A percentile compares a stretch with the other conserved stretches of the same genome.
Evolutionary conservation across 176 grass and related monocot genomes (phyloP).

Genomic region (Cocos nucifera): DNA sequence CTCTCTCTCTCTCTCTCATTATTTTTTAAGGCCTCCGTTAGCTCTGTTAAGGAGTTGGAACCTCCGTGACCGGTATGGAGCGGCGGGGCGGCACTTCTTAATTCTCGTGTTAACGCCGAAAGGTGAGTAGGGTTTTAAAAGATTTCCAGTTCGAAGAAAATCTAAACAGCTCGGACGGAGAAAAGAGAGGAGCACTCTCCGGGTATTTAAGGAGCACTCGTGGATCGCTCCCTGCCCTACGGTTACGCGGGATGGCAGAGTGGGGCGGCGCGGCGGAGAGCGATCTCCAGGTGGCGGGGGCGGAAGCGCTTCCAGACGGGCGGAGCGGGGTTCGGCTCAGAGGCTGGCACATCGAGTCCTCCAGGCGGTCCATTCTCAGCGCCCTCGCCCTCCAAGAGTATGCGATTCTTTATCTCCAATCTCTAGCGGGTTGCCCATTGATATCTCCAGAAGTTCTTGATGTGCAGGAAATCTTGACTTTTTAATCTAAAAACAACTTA

Average conservation of each 20-base stretch:
- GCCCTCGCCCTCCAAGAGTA: constrained; percentile 54
- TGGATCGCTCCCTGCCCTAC: too few relatives aligned
- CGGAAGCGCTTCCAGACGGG: constrained; percentile 33
- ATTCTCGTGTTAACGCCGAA: too few relatives aligned
- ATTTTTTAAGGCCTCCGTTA: too few relatives aligned
- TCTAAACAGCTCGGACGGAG: too few relatives aligned
- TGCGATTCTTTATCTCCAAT: neutral
- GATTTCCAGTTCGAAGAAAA: too few relatives aligned
- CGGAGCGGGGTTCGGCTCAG: constrained; percentile 44
- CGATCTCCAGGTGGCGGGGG: constrained; percentile 64
- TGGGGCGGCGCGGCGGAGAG: constrained; percentile 57
- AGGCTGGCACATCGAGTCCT: constrained; percentile 63
- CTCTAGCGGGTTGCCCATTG: neutral
- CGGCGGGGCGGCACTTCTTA: too few relatives aligned
- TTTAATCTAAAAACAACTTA: neutral
- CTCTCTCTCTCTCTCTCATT: too few relatives aligned
- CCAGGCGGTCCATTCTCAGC: constrained; percentile 70
- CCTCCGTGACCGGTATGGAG: too few relatives aligned
- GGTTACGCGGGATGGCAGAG: constrained; percentile 19
- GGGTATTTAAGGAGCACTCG: too few relatives aligned
- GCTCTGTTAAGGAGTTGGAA: too few relatives aligned
- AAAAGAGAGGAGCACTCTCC: too few relatives aligned
- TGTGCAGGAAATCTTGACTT: neutral
- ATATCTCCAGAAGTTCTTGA: neutral
- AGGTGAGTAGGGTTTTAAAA: too few relatives aligned